Evolutionary conservation across 345 rosid species (phyloP), one percentile per base, ranked within the genome.

Genomic region (Eucalyptus pumila): DNA sequence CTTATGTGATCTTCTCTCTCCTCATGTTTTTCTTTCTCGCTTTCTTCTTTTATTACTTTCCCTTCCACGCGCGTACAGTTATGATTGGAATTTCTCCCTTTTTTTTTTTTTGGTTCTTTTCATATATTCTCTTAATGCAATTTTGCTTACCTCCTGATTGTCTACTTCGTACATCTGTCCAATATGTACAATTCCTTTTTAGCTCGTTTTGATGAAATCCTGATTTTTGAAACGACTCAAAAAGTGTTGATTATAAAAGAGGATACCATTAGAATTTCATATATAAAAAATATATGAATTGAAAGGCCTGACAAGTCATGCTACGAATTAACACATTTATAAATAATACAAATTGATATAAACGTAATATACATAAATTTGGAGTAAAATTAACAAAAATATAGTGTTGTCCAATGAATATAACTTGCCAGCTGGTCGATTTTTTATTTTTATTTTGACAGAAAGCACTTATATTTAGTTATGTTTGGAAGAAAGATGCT

Each of bases 241-340:
- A 58, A 58, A 24, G 4, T 26, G 1, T 58, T 58, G n/a, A 58
- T 0, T 58, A 1, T 10, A 58, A 58, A 58, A 58, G 2, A 26
- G 7, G 13, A 58, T 26, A 58, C n/a, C 0, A 58, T 27, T 60
- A 60, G 3, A 65, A 14, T 4, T 65, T 65, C 0, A 65, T 1
- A 69, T 60, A 26, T 60, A 54, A 67, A n/a, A 16, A n/a, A 16
- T 4, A 32, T 32, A 72, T 2, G 1, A 72, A 72, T 19, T 34
- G 2, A 72, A 72, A 34, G 81, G 8, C 0, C 1, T 19, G 1
- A 6, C 8, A 19, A 72, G 0, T 37, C 37, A 1, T 19, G 3
- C 6, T 11, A 19, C 4, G 0, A 37, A 72, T 17, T 17, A 34
- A 3, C 26, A 69, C 0, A 5, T 1, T 34, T 0, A 0, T 5